Evolutionary conservation across 2,329 filamentous ascomycete species (phyloP).

Genomic region (Trichophaea hybrida): DNA sequence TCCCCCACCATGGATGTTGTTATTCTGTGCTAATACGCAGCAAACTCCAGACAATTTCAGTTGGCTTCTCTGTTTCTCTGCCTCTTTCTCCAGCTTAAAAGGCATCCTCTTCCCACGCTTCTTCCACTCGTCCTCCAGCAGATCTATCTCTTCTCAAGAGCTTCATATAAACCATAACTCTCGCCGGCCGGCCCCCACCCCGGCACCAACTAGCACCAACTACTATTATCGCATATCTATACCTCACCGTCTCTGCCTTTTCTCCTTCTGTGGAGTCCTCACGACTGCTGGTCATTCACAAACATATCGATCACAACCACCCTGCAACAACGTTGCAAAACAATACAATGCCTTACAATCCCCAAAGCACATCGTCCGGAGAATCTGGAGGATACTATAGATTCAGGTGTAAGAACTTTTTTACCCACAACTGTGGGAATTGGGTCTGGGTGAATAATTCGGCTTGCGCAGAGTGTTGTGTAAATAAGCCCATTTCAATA

Average conservation of each 20-base stretch:
- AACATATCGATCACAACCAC: neutral
- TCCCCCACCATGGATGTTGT: neutral
- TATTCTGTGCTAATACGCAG: neutral
- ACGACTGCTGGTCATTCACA: neutral
- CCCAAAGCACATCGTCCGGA: neutral
- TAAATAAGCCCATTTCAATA: constrained; percentile 11
- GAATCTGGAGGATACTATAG: constrained; percentile 20
- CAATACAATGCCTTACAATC: neutral
- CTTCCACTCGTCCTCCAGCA: neutral
- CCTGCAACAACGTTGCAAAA: neutral
- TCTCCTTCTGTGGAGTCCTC: neutral
- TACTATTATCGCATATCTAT: neutral
- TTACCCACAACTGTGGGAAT: constrained; percentile 25
- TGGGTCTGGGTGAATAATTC: constrained; percentile 29
- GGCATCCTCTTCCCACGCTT: neutral
- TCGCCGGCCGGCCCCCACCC: neutral
- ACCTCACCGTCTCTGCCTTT: neutral
- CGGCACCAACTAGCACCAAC: too few species aligned
- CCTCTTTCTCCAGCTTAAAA: neutral
- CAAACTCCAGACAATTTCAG: neutral
- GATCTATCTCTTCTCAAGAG: too few species aligned
- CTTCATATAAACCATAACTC: neutral
- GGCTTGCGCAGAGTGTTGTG: constrained; percentile 27
- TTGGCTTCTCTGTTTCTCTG: neutral
- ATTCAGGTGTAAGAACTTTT: constrained; percentile 27